Evolutionary conservation across 2,329 filamentous ascomycete species (phyloP).

Genomic region (Calonectria fujianensis): DNA sequence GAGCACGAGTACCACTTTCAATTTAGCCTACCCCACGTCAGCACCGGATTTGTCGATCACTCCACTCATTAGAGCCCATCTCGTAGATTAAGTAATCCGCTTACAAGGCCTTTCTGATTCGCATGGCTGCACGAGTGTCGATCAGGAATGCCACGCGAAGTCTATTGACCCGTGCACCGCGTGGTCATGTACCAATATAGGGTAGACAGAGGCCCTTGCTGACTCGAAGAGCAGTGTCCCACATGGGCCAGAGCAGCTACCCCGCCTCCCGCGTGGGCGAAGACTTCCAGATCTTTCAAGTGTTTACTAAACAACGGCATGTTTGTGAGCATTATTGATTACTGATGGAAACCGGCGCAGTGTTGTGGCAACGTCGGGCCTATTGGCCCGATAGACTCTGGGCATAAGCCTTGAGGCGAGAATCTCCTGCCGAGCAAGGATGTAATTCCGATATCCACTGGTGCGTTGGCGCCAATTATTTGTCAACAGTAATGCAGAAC

Average conservation of each 20-base stretch:
- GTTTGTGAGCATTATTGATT: neutral
- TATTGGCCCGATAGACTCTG: neutral
- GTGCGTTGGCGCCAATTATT: neutral
- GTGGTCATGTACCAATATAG: constrained; percentile 18
- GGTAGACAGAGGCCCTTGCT: constrained; percentile 28
- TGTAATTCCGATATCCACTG: neutral
- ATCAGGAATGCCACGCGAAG: constrained; percentile 49
- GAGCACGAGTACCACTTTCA: constrained; percentile 29
- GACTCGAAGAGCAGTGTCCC: neutral
- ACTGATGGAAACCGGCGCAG: neutral
- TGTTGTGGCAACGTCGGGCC: neutral
- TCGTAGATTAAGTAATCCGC: constrained; percentile 29
- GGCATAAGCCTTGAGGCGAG: neutral
- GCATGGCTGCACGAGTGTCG: constrained; percentile 1
- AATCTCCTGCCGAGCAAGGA: neutral
- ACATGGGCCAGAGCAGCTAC: constrained; percentile 25
- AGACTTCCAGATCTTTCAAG: neutral
- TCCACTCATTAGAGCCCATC: constrained; percentile 33
- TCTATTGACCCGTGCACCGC: constrained; percentile 37
- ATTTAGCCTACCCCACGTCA: constrained; percentile 31
- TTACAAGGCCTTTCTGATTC: constrained; percentile 12
- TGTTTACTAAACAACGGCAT: neutral
- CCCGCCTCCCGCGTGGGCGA: constrained; percentile 26
- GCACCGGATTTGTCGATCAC: constrained; percentile 36
- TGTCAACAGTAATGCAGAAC: neutral